These are phyloP conservation scores for Kwoniella sp. DNA, from an alignment of 768 basidiomycete species.

Conservation along the genomic window DNA sequence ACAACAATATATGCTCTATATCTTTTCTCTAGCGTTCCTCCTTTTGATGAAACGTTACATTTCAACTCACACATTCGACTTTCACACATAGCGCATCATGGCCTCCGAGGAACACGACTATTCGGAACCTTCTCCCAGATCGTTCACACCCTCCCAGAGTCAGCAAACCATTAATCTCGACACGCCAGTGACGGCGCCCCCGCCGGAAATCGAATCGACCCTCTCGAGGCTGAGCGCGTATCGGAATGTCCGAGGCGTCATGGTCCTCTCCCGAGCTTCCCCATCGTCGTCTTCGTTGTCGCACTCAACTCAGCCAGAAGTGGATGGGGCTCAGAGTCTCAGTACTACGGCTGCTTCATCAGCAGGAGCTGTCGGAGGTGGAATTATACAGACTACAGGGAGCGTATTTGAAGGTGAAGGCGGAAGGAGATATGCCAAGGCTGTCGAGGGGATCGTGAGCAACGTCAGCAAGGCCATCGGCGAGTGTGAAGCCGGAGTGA, in stretches of 20 bases:
- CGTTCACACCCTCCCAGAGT: constrained; percentile 52
- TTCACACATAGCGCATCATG: neutral
- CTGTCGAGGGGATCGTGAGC: constrained; percentile 66
- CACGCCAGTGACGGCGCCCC: constrained; percentile 26
- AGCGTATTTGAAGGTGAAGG: constrained; percentile 52
- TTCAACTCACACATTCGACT: too few relatives aligned
- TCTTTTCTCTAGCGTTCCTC: neutral
- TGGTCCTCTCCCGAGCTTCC: constrained; percentile 69
- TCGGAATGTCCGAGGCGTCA: constrained; percentile 81
- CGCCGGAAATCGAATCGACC: constrained; percentile 82
- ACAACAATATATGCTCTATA: neutral
- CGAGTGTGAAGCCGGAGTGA: constrained; percentile 69
- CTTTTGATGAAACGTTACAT: neutral
- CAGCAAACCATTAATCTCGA: constrained; percentile 3
- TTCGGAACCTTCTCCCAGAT: constrained; percentile 1
- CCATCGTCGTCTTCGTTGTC: neutral
- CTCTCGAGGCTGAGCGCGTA: constrained; percentile 75
- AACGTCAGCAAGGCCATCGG: constrained; percentile 76
- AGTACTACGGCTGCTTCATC: neutral
- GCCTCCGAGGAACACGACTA: constrained; percentile 1
- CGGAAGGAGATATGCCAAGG: constrained; percentile 50
- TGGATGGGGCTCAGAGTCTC: neutral
- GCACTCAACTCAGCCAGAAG: neutral
- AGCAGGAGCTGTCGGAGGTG: neutral
- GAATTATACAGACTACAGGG: constrained; percentile 71